Evolutionary conservation across 164 flowering plant genomes (phyloP).

Genomic region (Aristolochia fimbriata): DNA sequence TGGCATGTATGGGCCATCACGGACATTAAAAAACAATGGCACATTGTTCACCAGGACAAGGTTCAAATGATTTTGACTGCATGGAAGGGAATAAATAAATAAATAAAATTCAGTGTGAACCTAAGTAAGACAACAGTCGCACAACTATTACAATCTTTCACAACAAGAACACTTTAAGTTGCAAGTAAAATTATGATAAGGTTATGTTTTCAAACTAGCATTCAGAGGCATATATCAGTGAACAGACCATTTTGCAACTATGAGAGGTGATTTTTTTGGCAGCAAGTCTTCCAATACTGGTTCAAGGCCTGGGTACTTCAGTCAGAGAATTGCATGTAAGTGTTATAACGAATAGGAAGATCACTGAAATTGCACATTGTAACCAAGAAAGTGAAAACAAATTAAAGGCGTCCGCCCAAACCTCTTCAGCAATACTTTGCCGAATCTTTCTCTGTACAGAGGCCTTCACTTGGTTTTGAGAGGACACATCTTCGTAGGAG

Average conservation of each 20-base stretch:
- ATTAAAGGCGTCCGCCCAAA: slow-evolving; percentile 9
- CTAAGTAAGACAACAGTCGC: too few species aligned
- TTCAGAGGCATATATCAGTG: too few species aligned
- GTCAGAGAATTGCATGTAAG: not conserved
- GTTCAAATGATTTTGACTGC: slow-evolving; percentile 92
- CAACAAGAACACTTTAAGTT: too few species aligned
- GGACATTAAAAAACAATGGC: slow-evolving; percentile 86
- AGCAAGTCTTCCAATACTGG: slow-evolving; percentile 89
- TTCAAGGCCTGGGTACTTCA: slow-evolving; percentile 94
- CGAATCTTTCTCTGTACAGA: slow-evolving; percentile 94
- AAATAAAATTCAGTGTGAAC: too few species aligned
- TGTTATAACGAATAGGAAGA: not conserved
- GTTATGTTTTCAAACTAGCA: too few species aligned
- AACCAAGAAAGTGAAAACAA: not conserved
- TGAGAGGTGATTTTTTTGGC: slow-evolving; percentile 90
- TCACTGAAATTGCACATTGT: not conserved
- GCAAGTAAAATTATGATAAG: too few species aligned
- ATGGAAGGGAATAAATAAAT: not conserved
- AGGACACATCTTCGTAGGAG: slow-evolving; percentile 80
- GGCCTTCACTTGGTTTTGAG: slow-evolving; percentile 99
- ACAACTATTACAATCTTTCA: too few species aligned
- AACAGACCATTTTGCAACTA: slow-evolving; percentile 81
- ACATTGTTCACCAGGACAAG: slow-evolving; percentile 91
- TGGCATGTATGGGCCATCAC: slow-evolving; percentile 99
- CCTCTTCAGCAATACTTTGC: slow-evolving; percentile 97